Conservation (phyloP, 2,329 filamentous ascomycete genomes). For the Triangularia verruculosa region DNA sequence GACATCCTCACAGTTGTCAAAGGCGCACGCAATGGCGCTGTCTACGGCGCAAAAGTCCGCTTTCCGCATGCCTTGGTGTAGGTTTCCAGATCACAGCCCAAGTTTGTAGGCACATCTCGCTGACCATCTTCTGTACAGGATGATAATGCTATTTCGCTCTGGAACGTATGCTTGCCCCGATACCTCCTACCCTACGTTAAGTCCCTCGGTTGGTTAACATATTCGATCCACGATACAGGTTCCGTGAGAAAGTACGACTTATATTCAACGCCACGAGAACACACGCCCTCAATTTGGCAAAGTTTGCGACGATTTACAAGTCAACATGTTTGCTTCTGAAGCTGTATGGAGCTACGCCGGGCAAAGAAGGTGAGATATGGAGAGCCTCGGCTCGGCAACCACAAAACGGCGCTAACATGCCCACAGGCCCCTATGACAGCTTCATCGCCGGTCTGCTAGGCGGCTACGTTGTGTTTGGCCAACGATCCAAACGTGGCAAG, state of each 20-base stretch:
- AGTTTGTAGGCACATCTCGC: not conserved
- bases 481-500: constrained; percentile 60
- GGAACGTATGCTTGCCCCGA: constrained; percentile 63
- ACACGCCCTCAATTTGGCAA: constrained; percentile 87
- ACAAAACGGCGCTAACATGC: constrained; percentile 6
- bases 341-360: constrained; percentile 54
- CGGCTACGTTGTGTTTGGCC: constrained; percentile 89
- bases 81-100: constrained; percentile 20
- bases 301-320: constrained; percentile 92
- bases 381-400: not conserved
- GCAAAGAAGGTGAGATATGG: constrained; percentile 52
- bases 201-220: not conserved
- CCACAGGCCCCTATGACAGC: constrained; percentile 68
- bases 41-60: constrained; percentile 95
- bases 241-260: constrained; percentile 73
- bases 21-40: constrained; percentile 90
- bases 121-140: constrained; percentile 50
- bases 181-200: not conserved
- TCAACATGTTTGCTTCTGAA: constrained; percentile 72
- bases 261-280: constrained; percentile 83
- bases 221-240: constrained; percentile 32
- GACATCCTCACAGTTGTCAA: constrained; percentile 84
- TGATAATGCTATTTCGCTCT: constrained; percentile 95
- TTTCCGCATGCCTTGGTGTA: constrained; percentile 94
- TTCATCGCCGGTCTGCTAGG: constrained; percentile 85